Evolutionary conservation across 164 flowering plant species (phyloP), one percentile per base, ranked within the genome.

Genomic region (Pachysandra terminalis): DNA sequence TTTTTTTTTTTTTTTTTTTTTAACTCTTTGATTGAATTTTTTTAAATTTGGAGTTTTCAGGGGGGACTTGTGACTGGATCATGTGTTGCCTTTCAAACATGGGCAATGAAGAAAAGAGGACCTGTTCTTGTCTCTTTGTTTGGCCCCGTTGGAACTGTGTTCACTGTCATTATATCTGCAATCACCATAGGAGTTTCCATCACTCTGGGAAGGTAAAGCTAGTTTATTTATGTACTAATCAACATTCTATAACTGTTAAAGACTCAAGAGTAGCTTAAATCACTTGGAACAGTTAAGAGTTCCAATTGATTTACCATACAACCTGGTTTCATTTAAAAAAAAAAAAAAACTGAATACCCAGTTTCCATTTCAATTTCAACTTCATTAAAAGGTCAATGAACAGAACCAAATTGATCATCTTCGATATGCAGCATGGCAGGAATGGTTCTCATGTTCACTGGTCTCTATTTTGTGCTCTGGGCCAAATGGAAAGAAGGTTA

Each of bases 21-120:
- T 32, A 7, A 32, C n/a, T n/a, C n/a, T n/a, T n/a, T n/a, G n/a
- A n/a, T n/a, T 32, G 14, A 13, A 45, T 1, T 10, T 45, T 45
- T 15, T 45, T 45, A 45, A 10, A 45, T 45, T 45, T 45, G 51
- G 51, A 15, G 24, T 65, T n/a, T 45, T 27, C 79, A 90, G 96
- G 85, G 70, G 58, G 97, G 94, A 0, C 21, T 27, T 0, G 73
- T 88, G 61, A 74, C 79, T 61, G 96, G 98, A 49, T 72, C 58
- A n/a, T 80, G 84, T 61, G 56, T 81, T 0, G 84, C 88, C 79
- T 87, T 93, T 77, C 83, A 80, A 49, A 80, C 85, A 59, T 93
- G 98, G 98, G 91, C 93, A 12, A 72, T 93, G 83, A 86, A 85
- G 81, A 86, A 82, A 65, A 86, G 81, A 76, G 97, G 97, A 45